phyloP scores from a whole-genome alignment of 2,329 filamentous ascomycete species.

The Gnomoniopsis sp. region DNA sequence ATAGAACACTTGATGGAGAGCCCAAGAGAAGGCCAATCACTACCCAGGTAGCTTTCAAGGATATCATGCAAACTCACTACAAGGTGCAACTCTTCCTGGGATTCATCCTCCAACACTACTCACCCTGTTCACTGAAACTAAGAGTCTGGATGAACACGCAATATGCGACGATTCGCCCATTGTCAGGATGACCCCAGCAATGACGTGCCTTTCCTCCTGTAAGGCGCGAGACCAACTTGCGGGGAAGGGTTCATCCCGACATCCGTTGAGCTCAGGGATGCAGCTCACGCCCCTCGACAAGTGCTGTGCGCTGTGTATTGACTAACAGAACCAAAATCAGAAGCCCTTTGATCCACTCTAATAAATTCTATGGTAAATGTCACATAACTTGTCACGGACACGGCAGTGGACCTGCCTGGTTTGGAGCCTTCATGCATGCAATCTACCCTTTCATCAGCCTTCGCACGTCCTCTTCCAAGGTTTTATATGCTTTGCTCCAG shows the following conservation, averaged over 20 bases:
- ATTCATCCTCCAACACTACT: neutral
- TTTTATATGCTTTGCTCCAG: neutral
- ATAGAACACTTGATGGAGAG: no score
- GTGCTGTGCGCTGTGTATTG: neutral
- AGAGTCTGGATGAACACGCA: no score
- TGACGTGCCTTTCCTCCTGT: slow-evolving; percentile 2
- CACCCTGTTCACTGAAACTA: no score
- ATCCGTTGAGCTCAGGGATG: neutral
- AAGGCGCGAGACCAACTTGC: slow-evolving; percentile 12
- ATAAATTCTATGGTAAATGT: neutral
- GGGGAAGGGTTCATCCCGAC: slow-evolving; percentile 6
- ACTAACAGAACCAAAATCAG: neutral
- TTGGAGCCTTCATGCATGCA: neutral
- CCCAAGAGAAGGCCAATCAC: no score
- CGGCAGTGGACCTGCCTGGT: neutral
- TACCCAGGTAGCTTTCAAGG: no score
- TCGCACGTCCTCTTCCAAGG: no score
- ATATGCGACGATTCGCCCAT: neutral
- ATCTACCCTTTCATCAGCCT: no score
- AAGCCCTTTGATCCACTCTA: neutral
- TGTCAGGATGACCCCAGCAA: neutral
- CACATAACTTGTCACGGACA: neutral
- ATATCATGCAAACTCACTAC: no score
- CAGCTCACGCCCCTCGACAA: neutral
- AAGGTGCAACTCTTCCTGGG: no score